phyloP scores from a whole-genome alignment of 2,329 filamentous ascomycete species.

The Amphichorda felina region DNA sequence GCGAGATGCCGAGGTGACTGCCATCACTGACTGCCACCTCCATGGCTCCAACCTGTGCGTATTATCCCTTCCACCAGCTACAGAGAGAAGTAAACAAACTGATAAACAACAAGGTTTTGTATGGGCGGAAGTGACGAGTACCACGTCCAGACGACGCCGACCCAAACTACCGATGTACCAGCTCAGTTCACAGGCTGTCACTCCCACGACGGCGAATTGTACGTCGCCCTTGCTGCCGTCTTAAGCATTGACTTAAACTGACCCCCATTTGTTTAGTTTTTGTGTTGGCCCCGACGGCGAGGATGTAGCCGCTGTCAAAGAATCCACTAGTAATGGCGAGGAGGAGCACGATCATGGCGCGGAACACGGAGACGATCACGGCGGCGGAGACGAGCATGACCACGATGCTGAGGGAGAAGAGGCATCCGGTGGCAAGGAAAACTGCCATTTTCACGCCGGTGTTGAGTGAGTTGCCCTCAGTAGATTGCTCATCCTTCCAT shows the following conservation, averaged over 20 bases:
- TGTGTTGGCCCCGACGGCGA: constrained; percentile 48
- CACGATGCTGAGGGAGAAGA: constrained; percentile 9
- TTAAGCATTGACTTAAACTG: background rate
- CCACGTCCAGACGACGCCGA: constrained; percentile 32
- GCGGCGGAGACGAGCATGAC: constrained; percentile 10
- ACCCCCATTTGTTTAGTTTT: constrained; percentile 28
- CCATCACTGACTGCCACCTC: constrained; percentile 27
- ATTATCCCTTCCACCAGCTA: background rate
- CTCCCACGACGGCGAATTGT: constrained; percentile 45
- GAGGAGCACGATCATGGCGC: background rate
- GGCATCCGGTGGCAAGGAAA: constrained; percentile 15
- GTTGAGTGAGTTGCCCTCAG: constrained; percentile 60
- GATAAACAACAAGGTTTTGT: constrained; percentile 23
- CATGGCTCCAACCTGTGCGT: constrained; percentile 27
- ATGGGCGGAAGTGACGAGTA: constrained; percentile 30
- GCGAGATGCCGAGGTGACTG: constrained; percentile 15
- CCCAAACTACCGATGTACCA: constrained; percentile 42
- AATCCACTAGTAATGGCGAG: constrained; percentile 9
- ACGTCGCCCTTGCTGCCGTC: constrained; percentile 12
- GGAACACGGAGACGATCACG: no score
- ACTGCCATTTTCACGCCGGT: constrained; percentile 65
- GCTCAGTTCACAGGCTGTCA: constrained; percentile 55
- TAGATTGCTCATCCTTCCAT: no score
- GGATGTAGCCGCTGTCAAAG: constrained; percentile 44
- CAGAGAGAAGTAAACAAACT: background rate